A percentile compares a stretch with the other conserved stretches of the same genome.
Conservation (phyloP, 2,329 filamentous ascomycete species). For the Talaromyces albobiverticillius region DNA sequence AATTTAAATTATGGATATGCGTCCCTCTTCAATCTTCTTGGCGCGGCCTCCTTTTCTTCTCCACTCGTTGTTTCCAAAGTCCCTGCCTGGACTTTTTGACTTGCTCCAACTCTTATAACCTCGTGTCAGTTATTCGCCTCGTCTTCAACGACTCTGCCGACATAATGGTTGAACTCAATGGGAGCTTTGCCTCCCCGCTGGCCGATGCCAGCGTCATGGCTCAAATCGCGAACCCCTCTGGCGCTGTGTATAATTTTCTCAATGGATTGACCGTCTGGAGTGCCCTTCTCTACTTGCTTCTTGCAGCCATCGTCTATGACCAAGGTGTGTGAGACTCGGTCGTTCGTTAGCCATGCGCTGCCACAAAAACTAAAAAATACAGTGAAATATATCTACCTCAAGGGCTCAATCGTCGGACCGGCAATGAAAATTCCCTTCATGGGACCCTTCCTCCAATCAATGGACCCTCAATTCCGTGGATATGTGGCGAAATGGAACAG, state of each 20-base stretch:
- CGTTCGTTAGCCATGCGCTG: neutral
- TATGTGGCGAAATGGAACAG: conserved; percentile 93
- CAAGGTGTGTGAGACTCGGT: conserved; percentile 64
- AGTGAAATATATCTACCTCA: conserved; percentile 74
- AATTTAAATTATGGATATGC: neutral
- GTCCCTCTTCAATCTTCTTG: conserved; percentile 5
- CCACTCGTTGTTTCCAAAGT: conserved; percentile 2
- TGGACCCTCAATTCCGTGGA: conserved; percentile 86
- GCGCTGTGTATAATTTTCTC: conserved; percentile 50
- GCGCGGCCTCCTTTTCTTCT: conserved; percentile 14
- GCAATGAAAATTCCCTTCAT: conserved; percentile 79
- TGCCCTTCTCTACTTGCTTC: conserved; percentile 66
- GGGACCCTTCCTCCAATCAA: conserved; percentile 89
- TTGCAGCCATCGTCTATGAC: conserved; percentile 76
- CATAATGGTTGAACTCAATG: conserved; percentile 54
- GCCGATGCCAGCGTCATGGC: conserved; percentile 61
- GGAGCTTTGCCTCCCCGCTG: conserved; percentile 67
- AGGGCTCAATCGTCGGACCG: conserved; percentile 73
- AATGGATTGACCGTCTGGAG: conserved; percentile 63
- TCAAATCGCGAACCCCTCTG: conserved; percentile 46
- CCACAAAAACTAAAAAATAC: conserved; percentile 11
- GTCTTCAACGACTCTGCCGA: neutral
- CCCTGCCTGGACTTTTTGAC: neutral
- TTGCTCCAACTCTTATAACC: neutral
- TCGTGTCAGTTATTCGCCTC: neutral